Percentiles rank a stretch among this genome's conserved stretches.
These are phyloP conservation scores for Vachellia pachyceras DNA, from an alignment of 306 rosid genomes.

Conservation along the genomic window DNA sequence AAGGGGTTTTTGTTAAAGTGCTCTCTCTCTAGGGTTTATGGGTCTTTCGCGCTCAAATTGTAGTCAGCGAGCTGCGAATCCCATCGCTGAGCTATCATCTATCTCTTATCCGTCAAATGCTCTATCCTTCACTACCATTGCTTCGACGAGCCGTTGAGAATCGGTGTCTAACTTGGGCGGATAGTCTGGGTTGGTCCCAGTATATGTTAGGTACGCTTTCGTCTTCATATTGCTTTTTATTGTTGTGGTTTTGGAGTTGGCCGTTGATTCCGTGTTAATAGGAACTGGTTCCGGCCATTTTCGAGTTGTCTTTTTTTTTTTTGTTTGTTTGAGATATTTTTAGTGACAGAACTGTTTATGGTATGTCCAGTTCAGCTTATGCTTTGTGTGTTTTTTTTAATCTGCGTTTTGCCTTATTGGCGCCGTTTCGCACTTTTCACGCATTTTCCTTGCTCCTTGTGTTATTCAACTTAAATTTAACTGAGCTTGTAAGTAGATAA, in stretches of 20 bases:
- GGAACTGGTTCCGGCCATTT: background rate
- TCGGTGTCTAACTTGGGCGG: slow-evolving; percentile 25
- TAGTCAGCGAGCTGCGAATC: slow-evolving; percentile 42
- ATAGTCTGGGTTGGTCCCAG: slow-evolving; percentile 9
- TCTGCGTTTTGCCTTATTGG: slow-evolving; percentile 45
- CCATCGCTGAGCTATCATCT: slow-evolving; percentile 27
- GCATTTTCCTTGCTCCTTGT: slow-evolving; percentile 26
- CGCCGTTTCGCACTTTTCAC: slow-evolving; percentile 16
- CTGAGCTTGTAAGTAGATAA: slow-evolving; percentile 10
- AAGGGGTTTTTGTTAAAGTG: no score
- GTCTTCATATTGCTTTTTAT: background rate
- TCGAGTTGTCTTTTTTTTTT: slow-evolving; percentile 35
- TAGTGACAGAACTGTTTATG: slow-evolving; percentile 44
- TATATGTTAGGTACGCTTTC: background rate
- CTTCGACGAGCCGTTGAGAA: slow-evolving; percentile 44
- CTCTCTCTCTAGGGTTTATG: slow-evolving; percentile 73
- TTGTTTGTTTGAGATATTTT: slow-evolving; percentile 14
- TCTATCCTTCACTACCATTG: slow-evolving; percentile 31
- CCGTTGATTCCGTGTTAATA: slow-evolving; percentile 32
- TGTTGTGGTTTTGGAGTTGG: slow-evolving; percentile 13
- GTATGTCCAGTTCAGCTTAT: slow-evolving; percentile 49
- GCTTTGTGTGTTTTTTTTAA: slow-evolving; percentile 32
- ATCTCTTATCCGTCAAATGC: slow-evolving; percentile 15
- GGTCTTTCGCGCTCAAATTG: slow-evolving; percentile 55
- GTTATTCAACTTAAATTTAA: slow-evolving; percentile 17